A percentile compares a stretch with the other conserved stretches of the same genome.
These are phyloP conservation scores for Termitomyces sp. DNA, from an alignment of 768 basidiomycete genomes.

Conservation along the genomic window DNA sequence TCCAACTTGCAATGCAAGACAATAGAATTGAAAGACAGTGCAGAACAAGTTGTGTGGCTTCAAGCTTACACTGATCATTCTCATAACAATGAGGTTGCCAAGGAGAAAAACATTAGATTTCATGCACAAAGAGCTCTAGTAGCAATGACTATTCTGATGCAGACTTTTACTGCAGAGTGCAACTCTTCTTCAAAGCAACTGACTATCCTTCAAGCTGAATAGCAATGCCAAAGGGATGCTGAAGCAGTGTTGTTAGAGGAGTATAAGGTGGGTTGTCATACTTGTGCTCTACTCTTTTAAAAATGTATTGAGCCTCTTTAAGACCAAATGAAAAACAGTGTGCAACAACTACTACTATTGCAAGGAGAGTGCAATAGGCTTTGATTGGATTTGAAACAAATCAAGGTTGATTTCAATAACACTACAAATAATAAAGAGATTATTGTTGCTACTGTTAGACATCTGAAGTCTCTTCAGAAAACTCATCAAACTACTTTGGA, in stretches of 20 bases:
- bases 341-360: neutral
- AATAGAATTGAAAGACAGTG: neutral
- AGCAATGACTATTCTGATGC: too few relatives aligned
- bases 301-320: neutral
- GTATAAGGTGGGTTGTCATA: neutral
- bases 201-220: neutral
- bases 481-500: neutral
- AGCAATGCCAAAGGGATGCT: neutral
- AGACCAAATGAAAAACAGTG: neutral
- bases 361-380: too few relatives aligned
- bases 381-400: too few relatives aligned
- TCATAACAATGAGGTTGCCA: neutral
- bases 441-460: neutral
- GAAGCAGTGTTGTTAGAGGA: neutral
- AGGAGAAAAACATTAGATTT: neutral
- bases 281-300: neutral
- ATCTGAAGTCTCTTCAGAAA: neutral
- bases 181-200: too few relatives aligned
- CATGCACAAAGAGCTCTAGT: too few relatives aligned
- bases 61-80: neutral
- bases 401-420: neutral
- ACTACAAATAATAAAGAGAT: too few relatives aligned
- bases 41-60: neutral
- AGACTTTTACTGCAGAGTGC: too few relatives aligned
- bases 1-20: neutral